Base-by-base conservation (phyloP, 805 yeast genomes). In the Starmerella cellae region DNA sequence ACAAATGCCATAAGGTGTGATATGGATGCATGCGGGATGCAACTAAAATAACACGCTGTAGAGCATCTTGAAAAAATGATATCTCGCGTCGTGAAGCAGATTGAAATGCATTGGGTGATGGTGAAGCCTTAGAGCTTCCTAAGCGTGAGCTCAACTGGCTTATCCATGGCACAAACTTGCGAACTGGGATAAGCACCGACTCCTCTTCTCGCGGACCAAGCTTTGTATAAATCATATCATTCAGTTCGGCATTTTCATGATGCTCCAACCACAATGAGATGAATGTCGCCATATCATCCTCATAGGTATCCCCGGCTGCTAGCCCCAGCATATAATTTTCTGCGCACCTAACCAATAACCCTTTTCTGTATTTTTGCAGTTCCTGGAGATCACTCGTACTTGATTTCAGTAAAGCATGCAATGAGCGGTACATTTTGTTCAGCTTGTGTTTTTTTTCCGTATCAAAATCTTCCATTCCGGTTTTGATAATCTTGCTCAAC, bases 121-220 rank as follows among this genome's bases (percentile, higher is more conserved):
- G n/a, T 47, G 79, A 76, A 17, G 65, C 66, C 5, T 73, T 79
- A 27, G 58, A 59, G 1, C 73, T n/a, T 1, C 35, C 61, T 14
- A 87, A 55, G 42, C 91, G 66, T 0, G 96, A 82, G 2, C 82
- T 67, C 35, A 87, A 66, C 56, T 87, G 97, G 45, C 79, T 77
- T 29, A 78, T 66, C 95, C 96, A 87, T 0, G 84, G 73, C 4
- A 82, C 66, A 41, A 84, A 72, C 51, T 77, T 77, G 54, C 66
- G 65, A 13, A 71, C 65, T 0, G 93, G 80, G 17, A 82, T 60
- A 0, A 39, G 10, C 22, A 10, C 4, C 22, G 30, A n/a, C 3
- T 18, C 22, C 3, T 18, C 22, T 20, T 9, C 23, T 3, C 11
- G 14, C 22, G 31, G 6, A 35, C 11, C 16, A 4, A 13, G 22